Evolutionary conservation across 495 filamentous ascomycete genomes (phyloP), one percentile per base, ranked within the genome.

Genomic region (Annulohypoxylon maeteangense): DNA sequence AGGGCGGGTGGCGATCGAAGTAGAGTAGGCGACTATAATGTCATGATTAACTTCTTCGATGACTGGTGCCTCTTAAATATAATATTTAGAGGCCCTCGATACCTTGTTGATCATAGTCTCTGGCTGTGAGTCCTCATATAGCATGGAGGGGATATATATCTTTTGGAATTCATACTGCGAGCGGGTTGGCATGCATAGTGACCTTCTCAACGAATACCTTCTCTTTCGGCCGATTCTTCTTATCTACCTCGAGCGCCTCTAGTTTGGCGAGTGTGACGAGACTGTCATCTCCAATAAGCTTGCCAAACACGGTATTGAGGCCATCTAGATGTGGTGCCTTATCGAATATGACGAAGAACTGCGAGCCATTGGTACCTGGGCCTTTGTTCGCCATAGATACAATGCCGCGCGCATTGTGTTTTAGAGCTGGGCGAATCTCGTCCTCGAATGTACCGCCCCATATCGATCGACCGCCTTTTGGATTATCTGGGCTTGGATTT

Each of bases 321-420:
- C 95, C 96, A 81, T 98, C 96, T 32, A 99, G 82, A 87, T 99
- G 95, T 60, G 93, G 90, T 45, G 93, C 93, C 25, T 91, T 86
- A 50, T 90, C 93, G 78, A 95, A 94, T 6, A 90, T 87, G 54
- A 99, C 86, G 78, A 97, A 99, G 78, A 98, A 99, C 81, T 99
- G 95, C 68, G 91, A 94, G 14, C 93, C 95, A 79, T 99, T 99
- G 47, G 94, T 94, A 7, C 86, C 86, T 2, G 91, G 84, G 2
- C 91, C 90, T 72, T 92, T 93, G 74, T 97, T 96, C n/a, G 95
- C 95, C 95, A 99, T 97, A 47, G 90, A 91, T 12, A 97, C 85
- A 44, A 97, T 87, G 18, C 95, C 95, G 29, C 95, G 89, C 62
- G 89, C 87, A 79, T 95, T 94, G 79, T 98, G 96, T 59, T 89